A percentile compares a stretch with the other conserved stretches of the same genome.
Evolutionary conservation across 257 asterid genomes (phyloP).

Genomic region (Cordia subcordata): DNA sequence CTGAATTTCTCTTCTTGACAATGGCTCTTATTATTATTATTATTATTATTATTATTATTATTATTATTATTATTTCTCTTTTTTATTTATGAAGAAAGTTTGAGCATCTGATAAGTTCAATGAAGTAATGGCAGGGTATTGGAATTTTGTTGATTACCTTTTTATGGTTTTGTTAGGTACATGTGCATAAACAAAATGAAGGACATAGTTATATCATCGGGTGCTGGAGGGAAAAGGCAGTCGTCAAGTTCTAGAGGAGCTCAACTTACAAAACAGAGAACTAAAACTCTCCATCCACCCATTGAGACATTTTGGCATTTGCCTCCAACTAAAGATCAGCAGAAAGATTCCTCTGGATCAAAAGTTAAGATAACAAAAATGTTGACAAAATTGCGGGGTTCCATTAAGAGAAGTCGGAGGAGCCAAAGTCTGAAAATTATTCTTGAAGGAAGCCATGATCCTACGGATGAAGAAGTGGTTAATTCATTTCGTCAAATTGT

Average conservation of each 20-base stretch:
- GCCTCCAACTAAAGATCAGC: slow-evolving; percentile 21
- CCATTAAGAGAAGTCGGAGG: slow-evolving; percentile 21
- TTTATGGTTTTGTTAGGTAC: slow-evolving; percentile 14
- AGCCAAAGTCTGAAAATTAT: slow-evolving; percentile 28
- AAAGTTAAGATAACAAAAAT: slow-evolving; percentile 21
- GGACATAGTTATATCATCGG: slow-evolving; percentile 35
- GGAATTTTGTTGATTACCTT: not conserved
- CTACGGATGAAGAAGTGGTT: slow-evolving; percentile 47
- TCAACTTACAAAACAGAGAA: slow-evolving; percentile 16
- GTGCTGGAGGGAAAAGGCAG: slow-evolving; percentile 17
- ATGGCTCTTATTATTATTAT: too few relatives aligned
- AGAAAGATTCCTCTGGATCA: slow-evolving; percentile 1
- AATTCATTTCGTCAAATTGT: slow-evolving; percentile 54
- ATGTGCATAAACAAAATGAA: slow-evolving; percentile 50
- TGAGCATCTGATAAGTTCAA: too few relatives aligned
- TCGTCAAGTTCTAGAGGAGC: slow-evolving; percentile 16
- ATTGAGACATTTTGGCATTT: slow-evolving; percentile 53
- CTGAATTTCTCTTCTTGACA: too few relatives aligned
- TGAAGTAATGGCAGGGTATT: too few relatives aligned
- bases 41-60: too few relatives aligned
- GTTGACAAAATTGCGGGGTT: slow-evolving; percentile 27
- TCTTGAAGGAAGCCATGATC: slow-evolving; percentile 45
- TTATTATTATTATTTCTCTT: too few relatives aligned
- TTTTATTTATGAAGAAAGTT: too few relatives aligned
- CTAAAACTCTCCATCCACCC: slow-evolving; percentile 36